phyloP scores from a whole-genome alignment of 768 basidiomycete genomes.

The Sporobolomyces pararoseus region DNA sequence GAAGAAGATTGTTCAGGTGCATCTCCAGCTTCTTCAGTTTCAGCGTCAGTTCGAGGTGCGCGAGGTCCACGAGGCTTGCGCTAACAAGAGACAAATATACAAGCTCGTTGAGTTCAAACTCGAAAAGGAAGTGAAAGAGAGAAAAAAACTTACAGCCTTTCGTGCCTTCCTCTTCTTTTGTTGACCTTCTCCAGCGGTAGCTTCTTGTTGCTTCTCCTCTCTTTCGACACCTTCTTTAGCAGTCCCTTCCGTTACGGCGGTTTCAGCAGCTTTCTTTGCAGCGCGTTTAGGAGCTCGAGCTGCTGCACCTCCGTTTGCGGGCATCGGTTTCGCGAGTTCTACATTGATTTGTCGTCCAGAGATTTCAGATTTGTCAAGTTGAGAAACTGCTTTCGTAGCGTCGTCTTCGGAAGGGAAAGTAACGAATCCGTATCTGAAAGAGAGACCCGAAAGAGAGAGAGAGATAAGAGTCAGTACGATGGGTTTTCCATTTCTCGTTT shows the following conservation, averaged over 20 bases:
- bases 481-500: too few species aligned
- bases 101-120: too few species aligned
- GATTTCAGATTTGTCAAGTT: slow-evolving; percentile 81
- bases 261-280: slow-evolving; percentile 30
- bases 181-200: slow-evolving; percentile 23
- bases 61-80: slow-evolving; percentile 39
- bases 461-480: too few species aligned
- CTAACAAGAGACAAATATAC: slow-evolving; percentile 16
- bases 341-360: slow-evolving; percentile 82
- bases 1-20: slow-evolving; percentile 25
- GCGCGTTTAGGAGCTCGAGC: slow-evolving; percentile 29
- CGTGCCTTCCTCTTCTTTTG: slow-evolving; percentile 64
- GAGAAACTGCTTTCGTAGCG: slow-evolving; percentile 77
- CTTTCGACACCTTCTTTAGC: slow-evolving; percentile 55
- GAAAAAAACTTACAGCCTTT: slow-evolving; percentile 27
- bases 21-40: slow-evolving; percentile 42
- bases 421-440: slow-evolving; percentile 76
- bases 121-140: background rate
- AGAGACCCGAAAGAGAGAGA: background rate
- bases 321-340: slow-evolving; percentile 79
- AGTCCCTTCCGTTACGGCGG: slow-evolving; percentile 63
- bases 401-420: slow-evolving; percentile 74
- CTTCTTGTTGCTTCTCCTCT: slow-evolving; percentile 19
- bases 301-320: slow-evolving; percentile 18
- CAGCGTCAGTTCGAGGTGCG: slow-evolving; percentile 34